phyloP scores from a whole-genome alignment of 768 basidiomycete species.

The Paxillus involutus region DNA sequence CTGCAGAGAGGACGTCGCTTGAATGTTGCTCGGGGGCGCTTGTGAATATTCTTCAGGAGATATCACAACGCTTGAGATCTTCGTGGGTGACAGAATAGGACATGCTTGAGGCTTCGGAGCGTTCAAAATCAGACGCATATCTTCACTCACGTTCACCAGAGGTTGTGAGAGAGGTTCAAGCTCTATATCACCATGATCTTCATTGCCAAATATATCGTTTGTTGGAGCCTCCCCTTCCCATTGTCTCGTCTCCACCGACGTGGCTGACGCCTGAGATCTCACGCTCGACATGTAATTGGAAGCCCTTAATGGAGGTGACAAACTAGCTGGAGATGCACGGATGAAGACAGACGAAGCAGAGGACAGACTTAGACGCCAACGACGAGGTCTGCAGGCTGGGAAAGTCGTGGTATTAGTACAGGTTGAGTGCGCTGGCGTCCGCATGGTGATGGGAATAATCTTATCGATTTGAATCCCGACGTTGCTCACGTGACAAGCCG shows the following conservation, averaged over 20 bases:
- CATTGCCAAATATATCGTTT: not conserved
- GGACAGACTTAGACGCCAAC: not conserved
- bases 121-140: conserved; percentile 27
- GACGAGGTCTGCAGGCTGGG: not conserved
- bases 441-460: conserved; percentile 23
- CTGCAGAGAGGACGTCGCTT: conserved; percentile 28
- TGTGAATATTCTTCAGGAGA: conserved; percentile 18
- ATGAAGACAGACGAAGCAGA: not conserved
- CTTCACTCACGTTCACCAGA: conserved; percentile 36
- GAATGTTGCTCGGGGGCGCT: conserved; percentile 5
- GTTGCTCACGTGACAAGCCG: conserved; percentile 19
- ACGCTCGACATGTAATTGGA: conserved; percentile 15
- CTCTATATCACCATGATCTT: conserved; percentile 13
- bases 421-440: conserved; percentile 9
- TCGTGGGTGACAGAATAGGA: conserved; percentile 23
- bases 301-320: not conserved
- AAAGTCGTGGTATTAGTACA: conserved; percentile 28
- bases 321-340: not conserved
- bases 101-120: conserved; percentile 33
- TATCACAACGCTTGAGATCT: conserved; percentile 14
- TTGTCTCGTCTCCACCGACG: conserved; percentile 1
- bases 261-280: conserved; percentile 3
- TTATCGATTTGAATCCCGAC: conserved; percentile 14
- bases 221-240: not conserved
- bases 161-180: conserved; percentile 24